Evolutionary conservation across 257 asterid genomes (phyloP), one percentile per base, ranked within the genome.

Genomic region (Solanum dulcamara): DNA sequence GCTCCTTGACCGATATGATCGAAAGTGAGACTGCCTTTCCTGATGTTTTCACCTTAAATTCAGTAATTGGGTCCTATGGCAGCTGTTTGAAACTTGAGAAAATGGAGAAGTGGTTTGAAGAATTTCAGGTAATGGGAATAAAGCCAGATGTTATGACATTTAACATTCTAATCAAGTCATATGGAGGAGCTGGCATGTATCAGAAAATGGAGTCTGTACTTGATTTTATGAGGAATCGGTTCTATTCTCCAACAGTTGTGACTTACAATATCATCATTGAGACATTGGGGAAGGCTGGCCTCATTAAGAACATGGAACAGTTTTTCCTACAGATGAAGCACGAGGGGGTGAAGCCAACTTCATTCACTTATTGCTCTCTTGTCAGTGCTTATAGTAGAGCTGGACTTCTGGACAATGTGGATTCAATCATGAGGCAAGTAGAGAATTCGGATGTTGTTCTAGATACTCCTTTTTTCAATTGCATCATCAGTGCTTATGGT

Each of bases 71-170:
- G 85, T 94, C 98, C 66, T 96, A 93, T 20, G 98, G 98, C 33
- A 88, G 86, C 62, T 92, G 90, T 83, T 93, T 95, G 66, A 85
- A 87, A 88, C 91, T 96, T 85, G 75, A 90, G 83, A 93, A 94
- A 89, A 92, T 94, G 97, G 98, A 96, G 90, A 92, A 89, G 85
- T 92, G 98, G 98, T 96, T 93, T 88, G 94, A 92, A 85, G 97
- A 94, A 86, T 96, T 95, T 92, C 95, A 87, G 92, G 84, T 87
- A 62, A 96, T 96, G 98, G 97, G 97, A 72, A 81, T 93, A 42
- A 87, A 89, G 81, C 96, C 99, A n/a, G 98, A 96, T 81, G 48
- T 91, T 68, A 86, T 92, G 91, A 96, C 99, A 7, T 95, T 87
- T 84, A 96, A 96, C 64, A 90, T 93, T 59, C 85, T 95, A 77